Conservation (phyloP, 495 filamentous ascomycete genomes). For the Penicillium chermesinum region DNA sequence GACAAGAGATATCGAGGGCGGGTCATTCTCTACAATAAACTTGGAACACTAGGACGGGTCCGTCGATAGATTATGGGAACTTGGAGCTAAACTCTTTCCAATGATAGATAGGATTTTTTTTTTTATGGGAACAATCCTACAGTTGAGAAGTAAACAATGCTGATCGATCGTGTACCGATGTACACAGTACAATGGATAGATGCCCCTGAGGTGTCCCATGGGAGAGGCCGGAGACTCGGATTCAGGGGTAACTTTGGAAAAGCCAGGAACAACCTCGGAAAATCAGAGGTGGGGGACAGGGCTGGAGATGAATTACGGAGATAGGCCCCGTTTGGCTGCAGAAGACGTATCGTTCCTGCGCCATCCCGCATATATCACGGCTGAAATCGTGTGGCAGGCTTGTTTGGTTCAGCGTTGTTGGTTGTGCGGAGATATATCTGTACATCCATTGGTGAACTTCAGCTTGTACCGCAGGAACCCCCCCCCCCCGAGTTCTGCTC, state of each 20-base stretch:
- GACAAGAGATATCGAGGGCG: conserved; percentile 8
- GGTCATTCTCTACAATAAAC: conserved; percentile 21
- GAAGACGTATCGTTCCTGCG: conserved; percentile 24
- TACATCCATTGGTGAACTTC: too few relatives aligned
- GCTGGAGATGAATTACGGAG: conserved; percentile 5
- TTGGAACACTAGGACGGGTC: conserved; percentile 21
- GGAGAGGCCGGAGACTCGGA: not conserved
- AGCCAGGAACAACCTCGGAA: not conserved
- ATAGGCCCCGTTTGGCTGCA: conserved; percentile 10
- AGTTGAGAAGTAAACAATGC: too few relatives aligned
- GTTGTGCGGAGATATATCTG: too few relatives aligned
- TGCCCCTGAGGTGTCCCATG: not conserved
- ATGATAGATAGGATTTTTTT: too few relatives aligned
- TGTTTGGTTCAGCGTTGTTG: too few relatives aligned
- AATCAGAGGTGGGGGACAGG: not conserved
- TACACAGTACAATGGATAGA: too few relatives aligned
- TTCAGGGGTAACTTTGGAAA: not conserved
- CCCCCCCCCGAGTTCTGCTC: not conserved
- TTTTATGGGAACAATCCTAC: too few relatives aligned
- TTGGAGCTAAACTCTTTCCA: too few relatives aligned
- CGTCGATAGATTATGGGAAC: conserved; percentile 4
- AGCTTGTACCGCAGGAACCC: too few relatives aligned
- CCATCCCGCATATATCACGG: conserved; percentile 5
- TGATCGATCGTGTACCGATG: too few relatives aligned
- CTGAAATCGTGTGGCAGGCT: not conserved